Conservation (phyloP, 495 filamentous ascomycete genomes). For the Xylaria castorea region DNA sequence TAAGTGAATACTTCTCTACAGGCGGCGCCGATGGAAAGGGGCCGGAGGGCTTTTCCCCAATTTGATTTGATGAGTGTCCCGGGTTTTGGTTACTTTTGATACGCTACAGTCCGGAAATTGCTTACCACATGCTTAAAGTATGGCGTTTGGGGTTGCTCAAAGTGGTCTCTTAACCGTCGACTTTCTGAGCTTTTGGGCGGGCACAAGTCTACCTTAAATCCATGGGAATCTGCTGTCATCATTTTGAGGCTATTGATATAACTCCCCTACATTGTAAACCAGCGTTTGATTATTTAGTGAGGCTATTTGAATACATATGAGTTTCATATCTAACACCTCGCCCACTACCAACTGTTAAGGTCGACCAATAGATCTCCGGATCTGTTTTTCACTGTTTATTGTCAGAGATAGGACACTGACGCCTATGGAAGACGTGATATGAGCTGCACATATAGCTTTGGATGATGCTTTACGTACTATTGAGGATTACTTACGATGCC, state of each 20-base stretch:
- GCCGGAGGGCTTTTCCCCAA: conserved; percentile 55
- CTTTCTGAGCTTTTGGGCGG: neutral
- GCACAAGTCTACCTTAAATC: neutral
- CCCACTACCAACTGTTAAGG: neutral
- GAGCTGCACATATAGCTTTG: neutral
- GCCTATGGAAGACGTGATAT: neutral
- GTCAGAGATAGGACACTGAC: neutral
- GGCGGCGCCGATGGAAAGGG: conserved; percentile 62
- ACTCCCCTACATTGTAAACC: conserved; percentile 1
- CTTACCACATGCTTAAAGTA: neutral
- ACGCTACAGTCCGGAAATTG: neutral
- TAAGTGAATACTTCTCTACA: conserved; percentile 68
- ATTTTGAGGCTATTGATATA: neutral
- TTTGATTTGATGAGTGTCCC: conserved; percentile 15
- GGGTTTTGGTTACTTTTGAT: neutral
- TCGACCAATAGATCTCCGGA: neutral
- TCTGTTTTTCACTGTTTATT: neutral
- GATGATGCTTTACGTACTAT: neutral
- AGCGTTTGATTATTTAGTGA: neutral
- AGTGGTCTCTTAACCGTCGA: neutral
- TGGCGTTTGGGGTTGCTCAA: conserved; percentile 11
- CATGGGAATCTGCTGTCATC: neutral
- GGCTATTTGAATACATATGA: neutral
- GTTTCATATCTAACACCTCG: neutral
- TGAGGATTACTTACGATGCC: neutral